Evolutionary conservation across 2,329 filamentous ascomycete species (phyloP), one percentile per base, ranked within the genome.

Genomic region (Triangularia verruculosa): DNA sequence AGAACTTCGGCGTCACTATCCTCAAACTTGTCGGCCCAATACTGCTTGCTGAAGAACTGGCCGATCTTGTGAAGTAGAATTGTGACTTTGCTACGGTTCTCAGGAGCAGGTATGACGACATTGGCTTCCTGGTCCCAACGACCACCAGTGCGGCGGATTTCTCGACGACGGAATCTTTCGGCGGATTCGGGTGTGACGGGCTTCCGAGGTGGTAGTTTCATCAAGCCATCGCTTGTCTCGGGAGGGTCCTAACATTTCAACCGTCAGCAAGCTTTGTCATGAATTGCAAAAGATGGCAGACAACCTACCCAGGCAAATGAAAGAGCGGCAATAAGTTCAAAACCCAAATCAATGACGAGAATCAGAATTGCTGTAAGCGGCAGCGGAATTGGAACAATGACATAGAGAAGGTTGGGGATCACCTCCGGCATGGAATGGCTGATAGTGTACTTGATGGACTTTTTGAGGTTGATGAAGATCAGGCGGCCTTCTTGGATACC

Each of bases 381-480:
- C 6, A 67, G 61, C n/a, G 66, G 66, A 52, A 67, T 64, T 5
- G 63, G 63, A 6, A 62, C 56, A 56, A 67, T 59, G 43, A 67
- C 63, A 54, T 67, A 64, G 39, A 67, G 66, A 5, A 67, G 61
- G 32, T 61, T 65, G 53, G 66, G 66, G 30, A 65, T 64, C n/a
- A 67, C 63, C 57, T 67, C 66, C 28, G 66, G 63, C 55, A 60
- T 67, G 11, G 63, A 65, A 51, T 65, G 63, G 4, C 59, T 62
- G 30, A 67, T 65, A 56, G 63, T 65, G 63, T 67, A 67, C 66
- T 65, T 0, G 55, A 68, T 68, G 11, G 52, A 55, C 55, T 66
- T 67, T 55, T 67, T 61, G 20, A 67, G 60, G 58, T 67, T 67
- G 57, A 61, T 60, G 47, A 67, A 67, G 57, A 67, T 66, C n/a